A percentile compares a stretch with the other conserved stretches of the same genome.
phyloP scores from a whole-genome alignment of 202 grass and related monocot species.

The Alloteropsis angusta region DNA sequence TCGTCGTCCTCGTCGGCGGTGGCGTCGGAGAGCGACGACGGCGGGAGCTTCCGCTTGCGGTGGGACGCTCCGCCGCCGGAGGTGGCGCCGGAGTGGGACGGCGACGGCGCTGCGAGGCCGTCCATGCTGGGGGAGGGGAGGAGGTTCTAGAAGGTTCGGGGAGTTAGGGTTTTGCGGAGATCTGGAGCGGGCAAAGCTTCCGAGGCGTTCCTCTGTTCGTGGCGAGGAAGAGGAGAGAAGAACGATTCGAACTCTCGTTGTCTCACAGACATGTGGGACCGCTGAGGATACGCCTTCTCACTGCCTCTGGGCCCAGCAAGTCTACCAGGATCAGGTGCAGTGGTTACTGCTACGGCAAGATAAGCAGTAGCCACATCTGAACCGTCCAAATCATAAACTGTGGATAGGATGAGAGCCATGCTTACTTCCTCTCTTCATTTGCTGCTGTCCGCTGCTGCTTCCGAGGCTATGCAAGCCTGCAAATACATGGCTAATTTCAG shows the following conservation, averaged over 20 bases:
- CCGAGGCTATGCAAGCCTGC: no score
- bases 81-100: conserved; percentile 48
- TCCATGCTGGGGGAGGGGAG: conserved; percentile 20
- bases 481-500: no score
- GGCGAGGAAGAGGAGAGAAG: neutral
- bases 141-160: conserved; percentile 20
- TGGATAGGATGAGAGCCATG: no score
- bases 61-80: conserved; percentile 44
- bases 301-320: no score
- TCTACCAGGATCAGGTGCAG: no score
- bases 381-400: no score
- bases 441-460: no score
- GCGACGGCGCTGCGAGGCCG: conserved; percentile 41
- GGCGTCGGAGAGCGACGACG: conserved; percentile 46
- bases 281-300: no score
- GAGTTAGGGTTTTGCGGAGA: conserved; percentile 29
- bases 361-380: no score
- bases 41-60: conserved; percentile 66
- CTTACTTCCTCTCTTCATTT: no score
- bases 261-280: no score
- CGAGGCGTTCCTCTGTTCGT: neutral
- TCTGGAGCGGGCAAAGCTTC: conserved; percentile 24
- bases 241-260: neutral
- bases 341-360: no score
- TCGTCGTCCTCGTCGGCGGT: conserved; percentile 54